Conservation (phyloP, 2,329 filamentous ascomycete species). For the Whalleya microplaca region DNA sequence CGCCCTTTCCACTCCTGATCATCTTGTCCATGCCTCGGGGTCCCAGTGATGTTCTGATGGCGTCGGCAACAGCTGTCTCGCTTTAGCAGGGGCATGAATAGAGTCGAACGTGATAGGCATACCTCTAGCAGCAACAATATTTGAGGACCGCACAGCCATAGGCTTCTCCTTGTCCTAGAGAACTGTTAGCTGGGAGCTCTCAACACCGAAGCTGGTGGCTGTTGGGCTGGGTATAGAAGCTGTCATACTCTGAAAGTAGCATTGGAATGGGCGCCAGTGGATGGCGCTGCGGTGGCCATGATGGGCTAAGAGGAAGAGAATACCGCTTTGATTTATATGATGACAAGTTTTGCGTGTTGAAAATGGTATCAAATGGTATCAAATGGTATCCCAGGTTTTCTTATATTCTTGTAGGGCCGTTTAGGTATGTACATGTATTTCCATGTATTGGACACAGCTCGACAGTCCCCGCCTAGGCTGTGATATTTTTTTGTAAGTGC, state of each 20-base stretch:
- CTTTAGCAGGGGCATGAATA: constrained; percentile 37
- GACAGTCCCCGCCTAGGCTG: constrained; percentile 25
- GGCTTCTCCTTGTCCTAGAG: constrained; percentile 92
- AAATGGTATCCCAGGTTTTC: background rate
- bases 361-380: too few relatives aligned
- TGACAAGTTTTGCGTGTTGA: background rate
- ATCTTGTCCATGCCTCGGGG: constrained; percentile 99
- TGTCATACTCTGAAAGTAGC: constrained; percentile 59
- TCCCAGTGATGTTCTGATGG: constrained; percentile 93
- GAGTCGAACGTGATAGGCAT: constrained; percentile 35
- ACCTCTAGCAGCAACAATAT: constrained; percentile 97
- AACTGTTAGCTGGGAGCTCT: constrained; percentile 20
- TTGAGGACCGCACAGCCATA: constrained; percentile 91
- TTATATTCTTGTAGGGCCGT: background rate
- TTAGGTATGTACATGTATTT: background rate
- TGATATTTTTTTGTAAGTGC: constrained; percentile 22
- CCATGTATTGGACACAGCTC: background rate
- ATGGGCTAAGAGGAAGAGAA: constrained; percentile 15
- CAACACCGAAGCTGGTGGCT: background rate
- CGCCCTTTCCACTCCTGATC: constrained; percentile 95
- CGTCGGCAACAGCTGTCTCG: constrained; percentile 84
- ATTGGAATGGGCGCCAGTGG: constrained; percentile 49
- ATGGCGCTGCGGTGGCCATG: constrained; percentile 51
- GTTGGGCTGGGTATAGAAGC: constrained; percentile 13
- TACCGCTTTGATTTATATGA: background rate